Conservation (phyloP, 768 basidiomycete species). For the Collybiopsis confluens region DNA sequence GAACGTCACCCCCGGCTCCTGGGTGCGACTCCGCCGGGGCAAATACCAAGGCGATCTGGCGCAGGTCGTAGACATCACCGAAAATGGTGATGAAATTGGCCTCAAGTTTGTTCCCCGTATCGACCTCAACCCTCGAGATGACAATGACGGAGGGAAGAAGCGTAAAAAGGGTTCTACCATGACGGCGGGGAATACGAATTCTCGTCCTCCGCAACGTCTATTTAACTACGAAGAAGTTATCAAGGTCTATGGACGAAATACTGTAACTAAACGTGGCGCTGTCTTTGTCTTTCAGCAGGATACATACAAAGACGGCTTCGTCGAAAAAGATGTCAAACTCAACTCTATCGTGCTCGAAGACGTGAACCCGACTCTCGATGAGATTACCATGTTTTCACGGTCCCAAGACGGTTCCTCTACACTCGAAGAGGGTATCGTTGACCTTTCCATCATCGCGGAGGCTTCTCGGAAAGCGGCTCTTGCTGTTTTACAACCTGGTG, state of each 20-base stretch:
- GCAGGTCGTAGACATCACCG: slow-evolving; percentile 90
- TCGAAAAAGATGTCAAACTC: slow-evolving; percentile 93
- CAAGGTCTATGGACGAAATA: slow-evolving; percentile 78
- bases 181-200: slow-evolving; percentile 34
- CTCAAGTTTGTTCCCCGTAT: slow-evolving; percentile 97
- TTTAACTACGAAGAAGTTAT: slow-evolving; percentile 93
- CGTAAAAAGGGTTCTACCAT: slow-evolving; percentile 61
- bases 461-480: slow-evolving; percentile 90
- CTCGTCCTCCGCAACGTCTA: slow-evolving; percentile 81
- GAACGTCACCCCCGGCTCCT: slow-evolving; percentile 79
- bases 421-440: slow-evolving; percentile 64
- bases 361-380: slow-evolving; percentile 93
- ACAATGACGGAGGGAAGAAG: slow-evolving; percentile 67
- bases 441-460: slow-evolving; percentile 89
- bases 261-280: slow-evolving; percentile 69
- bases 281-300: slow-evolving; percentile 88
- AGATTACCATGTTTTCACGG: slow-evolving; percentile 86
- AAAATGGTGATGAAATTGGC: slow-evolving; percentile 89
- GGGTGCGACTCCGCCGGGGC: slow-evolving; percentile 93
- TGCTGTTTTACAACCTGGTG: slow-evolving; percentile 92
- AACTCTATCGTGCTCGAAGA: slow-evolving; percentile 77
- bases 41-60: slow-evolving; percentile 94
- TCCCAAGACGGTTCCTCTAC: slow-evolving; percentile 52
- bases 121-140: slow-evolving; percentile 89
- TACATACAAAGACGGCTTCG: slow-evolving; percentile 90